Evolutionary conservation across 2,329 filamentous ascomycete species (phyloP).

Genomic region (Tolypocladium sp.): DNA sequence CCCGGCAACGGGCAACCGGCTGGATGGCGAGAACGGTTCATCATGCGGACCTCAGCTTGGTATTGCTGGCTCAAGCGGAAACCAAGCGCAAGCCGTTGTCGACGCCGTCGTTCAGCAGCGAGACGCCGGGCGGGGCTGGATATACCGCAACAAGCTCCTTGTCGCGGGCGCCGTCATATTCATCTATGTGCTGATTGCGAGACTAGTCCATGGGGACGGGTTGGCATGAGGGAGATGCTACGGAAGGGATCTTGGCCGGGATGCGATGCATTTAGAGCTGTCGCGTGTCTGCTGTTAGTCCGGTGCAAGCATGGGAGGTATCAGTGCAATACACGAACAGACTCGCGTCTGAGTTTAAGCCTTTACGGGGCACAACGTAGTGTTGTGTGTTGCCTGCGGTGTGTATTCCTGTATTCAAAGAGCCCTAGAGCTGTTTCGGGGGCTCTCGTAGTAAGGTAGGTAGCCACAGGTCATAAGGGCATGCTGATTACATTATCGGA

Average conservation of each 20-base stretch:
- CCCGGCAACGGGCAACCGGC: conserved; percentile 57
- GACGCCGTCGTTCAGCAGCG: conserved; percentile 67
- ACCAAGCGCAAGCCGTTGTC: conserved; percentile 62
- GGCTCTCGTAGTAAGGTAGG: too few species aligned
- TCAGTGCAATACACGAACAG: neutral
- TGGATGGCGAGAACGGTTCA: conserved; percentile 37
- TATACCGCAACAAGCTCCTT: conserved; percentile 69
- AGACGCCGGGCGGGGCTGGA: conserved; percentile 75
- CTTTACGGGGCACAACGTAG: neutral
- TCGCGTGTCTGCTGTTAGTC: neutral
- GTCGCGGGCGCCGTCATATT: conserved; percentile 64
- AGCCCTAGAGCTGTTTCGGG: too few species aligned
- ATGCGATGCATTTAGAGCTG: neutral
- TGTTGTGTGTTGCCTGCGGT: too few species aligned
- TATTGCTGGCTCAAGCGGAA: conserved; percentile 50
- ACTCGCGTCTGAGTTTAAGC: neutral
- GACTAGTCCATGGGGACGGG: conserved; percentile 52
- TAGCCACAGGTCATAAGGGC: too few species aligned
- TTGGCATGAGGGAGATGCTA: conserved; percentile 7
- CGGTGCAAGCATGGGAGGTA: neutral
- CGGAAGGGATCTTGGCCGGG: neutral
- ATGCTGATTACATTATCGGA: too few species aligned
- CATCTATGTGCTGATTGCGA: conserved; percentile 72
- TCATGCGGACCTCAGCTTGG: conserved; percentile 47
- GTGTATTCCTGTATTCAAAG: too few species aligned